Evolutionary conservation across 2,329 filamentous ascomycete genomes (phyloP), one percentile per base, ranked within the genome.

Genomic region (Sclerotinia sclerotiorum): DNA sequence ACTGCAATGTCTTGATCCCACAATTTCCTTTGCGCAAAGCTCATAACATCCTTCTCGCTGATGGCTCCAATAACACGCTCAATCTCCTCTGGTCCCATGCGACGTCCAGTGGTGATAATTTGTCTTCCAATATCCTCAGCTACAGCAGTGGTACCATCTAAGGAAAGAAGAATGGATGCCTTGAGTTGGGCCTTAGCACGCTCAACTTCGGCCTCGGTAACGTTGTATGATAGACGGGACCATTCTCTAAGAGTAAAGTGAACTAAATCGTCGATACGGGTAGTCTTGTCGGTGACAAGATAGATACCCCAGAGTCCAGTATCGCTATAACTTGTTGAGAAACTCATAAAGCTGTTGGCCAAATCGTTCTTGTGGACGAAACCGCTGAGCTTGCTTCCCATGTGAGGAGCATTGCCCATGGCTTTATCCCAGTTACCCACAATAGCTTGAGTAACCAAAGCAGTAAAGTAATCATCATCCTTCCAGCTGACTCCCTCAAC

Each of bases 281-380:
- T 93, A 76, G 91, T 83, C 83, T 95, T 91, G 83, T 97, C 94
- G 78, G 92, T 93, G 77, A 97, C 92, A 72, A 99, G 87, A 87
- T 99, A 99, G 85, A 98, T 98, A 84, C 95, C 95, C 95, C 95
- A 99, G 76, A 99, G 92, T 87, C 95, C 95, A 80, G 95, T 99
- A 82, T 99, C 95, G 79, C 94, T 98, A 85, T 99, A 99, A 86
- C 93, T 97, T 75, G 95, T 99, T 74, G 94, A 97, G 85, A 99
- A 99, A 85, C 92, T 97, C 96, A 99, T 99, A 87, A 97, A 99
- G 88, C 94, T 97, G 86, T 97, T 99, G 82, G 95, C 95, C 72
- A 99, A 88, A 81, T 94, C 90, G 84, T 98, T 88, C 83, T 97
- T 90, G 86, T 96, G 92, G 75, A 99, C 90, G 78, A 95, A 93